Evolutionary conservation across 2,329 filamentous ascomycete genomes (phyloP).

Genomic region (Penicillium sp.): DNA sequence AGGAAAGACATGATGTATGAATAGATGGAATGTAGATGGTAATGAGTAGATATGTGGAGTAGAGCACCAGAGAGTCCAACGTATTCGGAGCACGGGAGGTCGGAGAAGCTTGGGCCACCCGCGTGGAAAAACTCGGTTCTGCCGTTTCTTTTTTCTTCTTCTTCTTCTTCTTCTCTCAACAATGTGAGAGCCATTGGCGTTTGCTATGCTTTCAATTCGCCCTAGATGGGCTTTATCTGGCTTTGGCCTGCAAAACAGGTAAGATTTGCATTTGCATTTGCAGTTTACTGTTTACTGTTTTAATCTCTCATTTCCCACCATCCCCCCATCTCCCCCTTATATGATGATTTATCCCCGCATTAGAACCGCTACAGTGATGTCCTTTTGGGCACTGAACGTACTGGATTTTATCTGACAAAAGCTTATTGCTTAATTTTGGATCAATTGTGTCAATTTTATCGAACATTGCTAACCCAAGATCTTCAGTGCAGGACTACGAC

Average conservation of each 20-base stretch:
- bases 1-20: constrained; percentile 66
- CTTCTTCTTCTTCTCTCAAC: constrained; percentile 17
- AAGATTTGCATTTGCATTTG: constrained; percentile 28
- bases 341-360: constrained; percentile 48
- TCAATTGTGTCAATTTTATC: constrained; percentile 8
- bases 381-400: constrained; percentile 45
- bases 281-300: constrained; percentile 1
- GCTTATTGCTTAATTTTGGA: constrained; percentile 20
- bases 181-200: constrained; percentile 24
- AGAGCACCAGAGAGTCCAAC: constrained; percentile 5
- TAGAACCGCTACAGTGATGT: constrained; percentile 70
- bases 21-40: constrained; percentile 10
- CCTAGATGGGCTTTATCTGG: constrained; percentile 37
- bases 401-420: constrained; percentile 22
- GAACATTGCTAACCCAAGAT: constrained; percentile 25
- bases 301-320: constrained; percentile 5
- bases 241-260: constrained; percentile 36
- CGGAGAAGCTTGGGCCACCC: constrained; percentile 33
- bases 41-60: constrained; percentile 5
- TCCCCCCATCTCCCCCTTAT: constrained; percentile 11
- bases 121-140: constrained; percentile 25
- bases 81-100: constrained; percentile 14
- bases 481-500: constrained; percentile 29
- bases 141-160: constrained; percentile 13
- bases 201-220: constrained; percentile 43